These are phyloP conservation scores for Nitzschia putrida DNA, from an alignment of 108 stramenopile genomes.

Conservation along the genomic window DNA sequence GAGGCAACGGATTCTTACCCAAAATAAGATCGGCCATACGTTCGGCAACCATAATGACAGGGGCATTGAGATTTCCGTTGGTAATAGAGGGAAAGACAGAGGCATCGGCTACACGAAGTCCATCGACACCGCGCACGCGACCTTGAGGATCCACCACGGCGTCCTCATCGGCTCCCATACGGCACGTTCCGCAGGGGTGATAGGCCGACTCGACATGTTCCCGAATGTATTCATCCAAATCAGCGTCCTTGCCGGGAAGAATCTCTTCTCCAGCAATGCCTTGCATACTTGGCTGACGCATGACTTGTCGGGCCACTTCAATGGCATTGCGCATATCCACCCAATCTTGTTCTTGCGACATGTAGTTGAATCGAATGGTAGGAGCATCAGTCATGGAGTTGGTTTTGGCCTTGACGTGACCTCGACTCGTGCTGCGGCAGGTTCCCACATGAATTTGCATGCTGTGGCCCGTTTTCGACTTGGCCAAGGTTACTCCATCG, in stretches of 20 bases:
- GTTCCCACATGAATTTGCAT: background rate
- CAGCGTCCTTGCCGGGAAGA: background rate
- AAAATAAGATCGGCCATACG: constrained; percentile 15
- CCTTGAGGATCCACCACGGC: constrained; percentile 40
- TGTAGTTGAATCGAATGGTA: constrained; percentile 8
- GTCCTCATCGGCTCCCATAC: constrained; percentile 38
- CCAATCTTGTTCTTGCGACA: constrained; percentile 16
- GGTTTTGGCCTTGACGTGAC: constrained; percentile 12
- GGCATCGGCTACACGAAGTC: constrained; percentile 47
- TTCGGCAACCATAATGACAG: constrained; percentile 34
- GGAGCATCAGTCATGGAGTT: constrained; percentile 7
- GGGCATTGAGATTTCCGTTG: constrained; percentile 25
- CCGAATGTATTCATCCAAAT: constrained; percentile 25
- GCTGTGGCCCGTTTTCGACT: background rate
- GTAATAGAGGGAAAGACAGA: constrained; percentile 29
- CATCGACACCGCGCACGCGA: constrained; percentile 30
- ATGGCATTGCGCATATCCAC: constrained; percentile 16
- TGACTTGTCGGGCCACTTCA: constrained; percentile 8
- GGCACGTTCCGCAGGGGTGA: constrained; percentile 29
- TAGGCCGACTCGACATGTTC: constrained; percentile 25
- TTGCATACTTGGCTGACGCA: background rate
- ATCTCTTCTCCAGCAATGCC: background rate
- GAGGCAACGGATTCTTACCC: constrained; percentile 7
- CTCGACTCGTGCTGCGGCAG: constrained; percentile 13
- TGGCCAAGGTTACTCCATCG: background rate